Evolutionary conservation across 2,329 filamentous ascomycete genomes (phyloP).

Genomic region (Colletotrichum lupini): DNA sequence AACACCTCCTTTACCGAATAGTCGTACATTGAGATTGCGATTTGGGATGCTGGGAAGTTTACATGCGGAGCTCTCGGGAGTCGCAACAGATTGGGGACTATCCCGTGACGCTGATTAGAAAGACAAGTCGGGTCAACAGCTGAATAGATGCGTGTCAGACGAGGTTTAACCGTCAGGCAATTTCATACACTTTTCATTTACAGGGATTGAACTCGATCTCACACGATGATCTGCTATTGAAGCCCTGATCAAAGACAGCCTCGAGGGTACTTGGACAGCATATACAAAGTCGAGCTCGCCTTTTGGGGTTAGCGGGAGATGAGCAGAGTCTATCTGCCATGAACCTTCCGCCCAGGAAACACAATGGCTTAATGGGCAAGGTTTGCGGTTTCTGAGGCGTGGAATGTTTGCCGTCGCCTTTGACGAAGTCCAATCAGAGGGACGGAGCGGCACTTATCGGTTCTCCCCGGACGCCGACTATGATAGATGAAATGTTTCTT

Average conservation of each 20-base stretch:
- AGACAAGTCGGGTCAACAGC: not conserved
- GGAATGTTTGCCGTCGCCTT: not conserved
- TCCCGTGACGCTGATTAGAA: not conserved
- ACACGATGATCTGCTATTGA: not conserved
- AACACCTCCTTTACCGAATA: not conserved
- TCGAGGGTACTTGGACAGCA: not conserved
- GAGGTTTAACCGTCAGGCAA: not conserved
- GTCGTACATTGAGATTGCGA: not conserved
- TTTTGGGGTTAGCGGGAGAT: not conserved
- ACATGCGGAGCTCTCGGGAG: not conserved
- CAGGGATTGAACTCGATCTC: not conserved
- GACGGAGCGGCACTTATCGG: not conserved
- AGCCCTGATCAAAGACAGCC: not conserved
- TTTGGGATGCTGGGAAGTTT: not conserved
- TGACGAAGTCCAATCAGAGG: not conserved
- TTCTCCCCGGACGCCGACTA: not conserved
- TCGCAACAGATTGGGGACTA: not conserved
- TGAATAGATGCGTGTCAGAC: not conserved
- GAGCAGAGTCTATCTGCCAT: not conserved
- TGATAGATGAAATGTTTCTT: not conserved
- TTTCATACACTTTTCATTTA: not conserved
- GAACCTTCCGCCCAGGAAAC: not conserved
- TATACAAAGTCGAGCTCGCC: not conserved
- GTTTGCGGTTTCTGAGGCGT: constrained; percentile 6
- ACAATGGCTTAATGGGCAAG: not conserved